phyloP scores from a whole-genome alignment of 2,329 filamentous ascomycete species.

The Fusarium neocosmosporiellum region DNA sequence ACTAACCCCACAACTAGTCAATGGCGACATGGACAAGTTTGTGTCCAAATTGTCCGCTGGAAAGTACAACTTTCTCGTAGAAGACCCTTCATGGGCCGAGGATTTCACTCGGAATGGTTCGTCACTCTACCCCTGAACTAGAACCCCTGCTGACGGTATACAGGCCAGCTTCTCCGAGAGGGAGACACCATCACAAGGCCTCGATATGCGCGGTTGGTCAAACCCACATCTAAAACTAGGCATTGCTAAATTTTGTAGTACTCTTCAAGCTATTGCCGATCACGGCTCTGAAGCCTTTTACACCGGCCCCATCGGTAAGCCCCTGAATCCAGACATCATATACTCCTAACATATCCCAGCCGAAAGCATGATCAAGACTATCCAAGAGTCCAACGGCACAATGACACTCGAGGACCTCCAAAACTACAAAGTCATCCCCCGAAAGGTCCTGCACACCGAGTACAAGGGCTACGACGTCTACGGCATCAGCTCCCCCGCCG shows the following conservation, averaged over 20 bases:
- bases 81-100: conserved; percentile 82
- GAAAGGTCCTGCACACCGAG: conserved; percentile 71
- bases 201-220: conserved; percentile 72
- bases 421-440: conserved; percentile 75
- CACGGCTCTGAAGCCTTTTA: conserved; percentile 82
- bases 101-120: conserved; percentile 87
- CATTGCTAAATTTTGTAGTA: conserved; percentile 49
- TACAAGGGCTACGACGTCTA: conserved; percentile 79
- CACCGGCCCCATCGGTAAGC: conserved; percentile 69
- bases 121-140: not conserved
- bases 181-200: conserved; percentile 84
- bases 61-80: conserved; percentile 71
- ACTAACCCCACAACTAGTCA: conserved; percentile 60
- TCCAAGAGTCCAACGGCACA: conserved; percentile 79
- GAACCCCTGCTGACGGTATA: conserved; percentile 4
- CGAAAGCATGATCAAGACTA: conserved; percentile 75
- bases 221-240: not conserved
- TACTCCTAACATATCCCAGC: conserved; percentile 58
- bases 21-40: conserved; percentile 78
- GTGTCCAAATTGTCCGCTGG: conserved; percentile 65
- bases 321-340: not conserved
- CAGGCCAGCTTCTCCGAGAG: conserved; percentile 72
- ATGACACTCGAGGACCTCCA: conserved; percentile 84
- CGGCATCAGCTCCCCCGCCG: conserved; percentile 78
- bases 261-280: conserved; percentile 80